Conservation (phyloP, 108 stramenopile species). For the Conticribra guillardii region DNA sequence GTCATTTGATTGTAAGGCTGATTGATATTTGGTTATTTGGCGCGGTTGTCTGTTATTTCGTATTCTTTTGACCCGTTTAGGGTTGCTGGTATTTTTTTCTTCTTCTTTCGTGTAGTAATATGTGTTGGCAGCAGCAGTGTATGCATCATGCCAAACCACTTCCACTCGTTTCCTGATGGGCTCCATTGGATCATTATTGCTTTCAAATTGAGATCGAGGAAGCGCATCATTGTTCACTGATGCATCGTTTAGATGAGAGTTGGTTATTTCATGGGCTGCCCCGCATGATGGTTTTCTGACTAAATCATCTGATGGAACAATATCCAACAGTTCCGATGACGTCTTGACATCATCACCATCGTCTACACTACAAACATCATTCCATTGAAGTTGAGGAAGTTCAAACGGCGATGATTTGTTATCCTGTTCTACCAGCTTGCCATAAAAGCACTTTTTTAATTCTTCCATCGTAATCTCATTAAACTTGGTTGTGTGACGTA, state of each 20-base stretch:
- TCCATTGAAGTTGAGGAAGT: too few species aligned
- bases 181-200: not conserved
- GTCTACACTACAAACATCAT: constrained; percentile 13
- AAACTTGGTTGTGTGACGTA: constrained; percentile 1
- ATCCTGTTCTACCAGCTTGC: too few species aligned
- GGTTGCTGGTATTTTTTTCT: not conserved
- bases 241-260: too few species aligned
- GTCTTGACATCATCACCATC: not conserved
- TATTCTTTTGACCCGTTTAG: constrained; percentile 1
- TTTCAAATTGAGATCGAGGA: too few species aligned
- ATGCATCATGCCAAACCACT: constrained; percentile 46
- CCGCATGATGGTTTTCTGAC: not conserved
- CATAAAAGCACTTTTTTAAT: constrained; percentile 31
- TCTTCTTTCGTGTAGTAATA: not conserved
- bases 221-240: too few species aligned
- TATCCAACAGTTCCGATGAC: not conserved
- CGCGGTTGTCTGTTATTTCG: not conserved
- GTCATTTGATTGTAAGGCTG: not conserved
- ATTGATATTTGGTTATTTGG: constrained; percentile 2
- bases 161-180: constrained; percentile 23
- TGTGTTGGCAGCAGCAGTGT: constrained; percentile 10
- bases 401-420: too few species aligned
- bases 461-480: constrained; percentile 20
- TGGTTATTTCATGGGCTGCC: too few species aligned
- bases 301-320: not conserved